Base-by-base conservation (phyloP, 2,329 filamentous ascomycete genomes). In the Hypoxylon rubiginosum region DNA sequence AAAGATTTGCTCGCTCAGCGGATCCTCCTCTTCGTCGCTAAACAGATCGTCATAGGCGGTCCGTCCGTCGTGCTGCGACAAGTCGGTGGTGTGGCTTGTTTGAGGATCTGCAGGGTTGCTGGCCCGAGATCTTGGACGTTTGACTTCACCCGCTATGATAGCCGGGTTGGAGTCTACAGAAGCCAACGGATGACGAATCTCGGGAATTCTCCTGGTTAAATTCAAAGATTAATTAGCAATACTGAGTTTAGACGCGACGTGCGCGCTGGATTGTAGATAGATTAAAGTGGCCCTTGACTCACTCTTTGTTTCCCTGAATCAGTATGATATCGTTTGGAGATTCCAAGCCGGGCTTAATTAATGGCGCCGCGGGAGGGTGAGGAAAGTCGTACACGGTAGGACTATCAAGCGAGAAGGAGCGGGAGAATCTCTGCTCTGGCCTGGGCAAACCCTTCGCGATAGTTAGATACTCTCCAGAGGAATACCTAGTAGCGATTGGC, bases 311-410 rank as follows among this genome's bases (percentile, higher is more conserved):
- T 56, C 50, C 55, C 63, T 65, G 64, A n/a, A 60, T 62, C 24
- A 61, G 55, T 34, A 63, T 62, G 41, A 68, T 60, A 50, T 72
- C 67, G 41, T 60, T 49, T 48, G 68, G 58, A 46, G 70, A 67
- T 51, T 73, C 67, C 64, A 67, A 66, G 45, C 69, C 73, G 69
- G 70, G 61, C 41, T 52, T 61, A 71, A 52, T 67, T 58, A 70
- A 66, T 67, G 60, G 66, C 49, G 51, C 66, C 53, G 62, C 39
- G 32, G 71, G 71, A 69, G 65, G 70, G 53, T 62, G 68, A 55
- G 84, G 83, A 72, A 87, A 88, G 73, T 88, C 85, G 83, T 90
- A 89, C 52, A 90, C 78, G 32, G 86, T 89, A 66, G 87, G 87
- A 74, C 87, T 89, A 76, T 90, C 87, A 58, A 88, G 76, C 13